These are phyloP conservation scores for Pythium coloratum DNA, from an alignment of 352 stramenopile genomes.

Conservation along the genomic window DNA sequence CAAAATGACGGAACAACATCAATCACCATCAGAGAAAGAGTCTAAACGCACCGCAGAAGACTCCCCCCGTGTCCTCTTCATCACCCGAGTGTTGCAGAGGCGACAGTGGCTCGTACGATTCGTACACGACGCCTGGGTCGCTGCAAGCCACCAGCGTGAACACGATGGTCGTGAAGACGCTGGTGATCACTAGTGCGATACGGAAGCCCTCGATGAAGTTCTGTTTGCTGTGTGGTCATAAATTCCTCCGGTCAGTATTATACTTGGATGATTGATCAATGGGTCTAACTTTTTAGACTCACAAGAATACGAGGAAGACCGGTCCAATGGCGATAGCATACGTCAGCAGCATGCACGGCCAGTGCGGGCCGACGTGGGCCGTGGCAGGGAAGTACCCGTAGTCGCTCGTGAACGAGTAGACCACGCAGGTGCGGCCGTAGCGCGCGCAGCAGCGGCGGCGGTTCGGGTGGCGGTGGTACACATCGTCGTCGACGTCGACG, in stretches of 20 bases:
- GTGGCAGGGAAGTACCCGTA: conserved; percentile 66
- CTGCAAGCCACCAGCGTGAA: conserved; percentile 82
- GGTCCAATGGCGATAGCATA: conserved; percentile 66
- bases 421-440: conserved; percentile 57
- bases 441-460: conserved; percentile 28
- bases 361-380: conserved; percentile 71
- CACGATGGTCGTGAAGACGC: conserved; percentile 56
- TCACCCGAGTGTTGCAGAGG: conserved; percentile 27
- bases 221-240: conserved; percentile 22
- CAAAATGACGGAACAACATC: conserved; percentile 3
- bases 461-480: conserved; percentile 20
- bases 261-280: not conserved
- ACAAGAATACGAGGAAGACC: conserved; percentile 52
- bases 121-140: conserved; percentile 68
- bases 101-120: conserved; percentile 38
- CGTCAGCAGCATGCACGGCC: conserved; percentile 71
- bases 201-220: conserved; percentile 45
- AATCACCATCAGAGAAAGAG: not conserved
- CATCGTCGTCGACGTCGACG: conserved; percentile 3
- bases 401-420: conserved; percentile 46
- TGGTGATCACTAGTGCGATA: conserved; percentile 47
- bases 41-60: conserved; percentile 63
- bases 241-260: not conserved
- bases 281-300: conserved; percentile 11
- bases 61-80: conserved; percentile 44